A percentile compares a stretch with the other conserved stretches of the same genome.
Evolutionary conservation across 1,284 basidiomycete species (phyloP).

Genomic region (Meripilus lineatus): DNA sequence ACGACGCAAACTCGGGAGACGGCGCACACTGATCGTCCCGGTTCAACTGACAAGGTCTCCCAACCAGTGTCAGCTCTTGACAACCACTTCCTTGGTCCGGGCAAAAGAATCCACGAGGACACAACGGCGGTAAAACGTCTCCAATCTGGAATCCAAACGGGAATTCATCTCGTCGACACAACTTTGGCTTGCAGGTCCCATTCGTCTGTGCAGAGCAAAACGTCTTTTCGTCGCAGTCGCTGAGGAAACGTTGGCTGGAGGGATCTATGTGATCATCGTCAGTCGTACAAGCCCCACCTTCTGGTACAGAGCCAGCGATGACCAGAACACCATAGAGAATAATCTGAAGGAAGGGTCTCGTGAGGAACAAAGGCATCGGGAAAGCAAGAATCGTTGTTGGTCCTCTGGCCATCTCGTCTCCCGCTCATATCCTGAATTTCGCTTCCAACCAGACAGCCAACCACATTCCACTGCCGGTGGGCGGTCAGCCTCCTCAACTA

Average conservation of each 20-base stretch:
- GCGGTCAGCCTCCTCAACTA: no score
- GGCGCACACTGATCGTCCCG: conserved; percentile 67
- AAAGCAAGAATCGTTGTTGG: no score
- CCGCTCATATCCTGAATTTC: no score
- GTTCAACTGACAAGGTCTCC: conserved; percentile 59
- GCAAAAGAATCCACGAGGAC: conserved; percentile 53
- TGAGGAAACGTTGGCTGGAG: conserved; percentile 53
- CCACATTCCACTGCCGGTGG: no score
- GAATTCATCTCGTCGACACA: conserved; percentile 63
- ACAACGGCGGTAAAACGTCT: conserved; percentile 52
- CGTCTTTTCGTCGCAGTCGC: conserved; percentile 58
- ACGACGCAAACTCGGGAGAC: conserved; percentile 35
- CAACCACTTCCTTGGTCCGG: conserved; percentile 72
- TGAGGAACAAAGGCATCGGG: neutral
- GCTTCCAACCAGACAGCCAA: no score
- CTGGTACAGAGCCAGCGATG: conserved; percentile 6
- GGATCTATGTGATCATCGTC: conserved; percentile 51
- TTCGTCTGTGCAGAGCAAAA: conserved; percentile 48
- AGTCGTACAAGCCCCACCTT: conserved; percentile 26
- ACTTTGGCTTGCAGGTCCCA: conserved; percentile 41
- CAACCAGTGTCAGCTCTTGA: conserved; percentile 38
- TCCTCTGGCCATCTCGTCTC: no score
- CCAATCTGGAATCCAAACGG: conserved; percentile 46
- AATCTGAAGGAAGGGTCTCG: no score
- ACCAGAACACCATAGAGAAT: no score